Conservation (phyloP, 2,329 filamentous ascomycete species). For the Bipolaris bicolor region DNA sequence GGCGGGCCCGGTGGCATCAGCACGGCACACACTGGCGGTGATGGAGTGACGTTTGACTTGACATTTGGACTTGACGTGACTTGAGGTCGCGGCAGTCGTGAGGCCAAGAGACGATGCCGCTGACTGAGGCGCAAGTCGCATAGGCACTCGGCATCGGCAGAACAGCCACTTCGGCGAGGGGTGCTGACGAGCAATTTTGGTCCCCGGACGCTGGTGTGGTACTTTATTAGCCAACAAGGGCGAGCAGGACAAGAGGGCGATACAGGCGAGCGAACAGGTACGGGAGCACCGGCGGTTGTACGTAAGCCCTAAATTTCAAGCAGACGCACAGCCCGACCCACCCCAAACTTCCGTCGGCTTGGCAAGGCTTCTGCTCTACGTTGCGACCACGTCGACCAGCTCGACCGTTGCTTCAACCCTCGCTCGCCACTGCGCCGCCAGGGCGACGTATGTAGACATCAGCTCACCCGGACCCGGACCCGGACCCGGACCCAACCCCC, state of each 20-base stretch:
- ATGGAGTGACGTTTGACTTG: background rate
- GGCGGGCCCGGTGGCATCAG: conserved; percentile 11
- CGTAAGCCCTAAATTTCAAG: conserved; percentile 13
- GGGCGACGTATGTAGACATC: background rate
- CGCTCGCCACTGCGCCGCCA: background rate
- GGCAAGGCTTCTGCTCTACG: background rate
- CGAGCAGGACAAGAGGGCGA: background rate
- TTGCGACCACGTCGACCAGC: background rate
- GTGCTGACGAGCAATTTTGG: no score
- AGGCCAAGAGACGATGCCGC: no score
- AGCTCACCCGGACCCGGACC: no score
- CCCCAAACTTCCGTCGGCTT: background rate
- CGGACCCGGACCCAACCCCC: no score
- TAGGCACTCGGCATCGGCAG: no score
- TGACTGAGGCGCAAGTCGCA: no score
- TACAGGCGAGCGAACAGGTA: background rate
- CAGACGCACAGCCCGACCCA: background rate
- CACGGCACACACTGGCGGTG: conserved; percentile 1
- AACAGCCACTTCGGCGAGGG: no score
- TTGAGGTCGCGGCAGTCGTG: no score
- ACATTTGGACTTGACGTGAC: background rate
- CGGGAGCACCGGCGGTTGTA: conserved; percentile 1
- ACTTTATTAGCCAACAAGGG: background rate
- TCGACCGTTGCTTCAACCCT: background rate
- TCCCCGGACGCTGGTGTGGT: no score